These are phyloP conservation scores for Chlorencoelia australis DNA, from an alignment of 2,329 filamentous ascomycete species.

Conservation along the genomic window DNA sequence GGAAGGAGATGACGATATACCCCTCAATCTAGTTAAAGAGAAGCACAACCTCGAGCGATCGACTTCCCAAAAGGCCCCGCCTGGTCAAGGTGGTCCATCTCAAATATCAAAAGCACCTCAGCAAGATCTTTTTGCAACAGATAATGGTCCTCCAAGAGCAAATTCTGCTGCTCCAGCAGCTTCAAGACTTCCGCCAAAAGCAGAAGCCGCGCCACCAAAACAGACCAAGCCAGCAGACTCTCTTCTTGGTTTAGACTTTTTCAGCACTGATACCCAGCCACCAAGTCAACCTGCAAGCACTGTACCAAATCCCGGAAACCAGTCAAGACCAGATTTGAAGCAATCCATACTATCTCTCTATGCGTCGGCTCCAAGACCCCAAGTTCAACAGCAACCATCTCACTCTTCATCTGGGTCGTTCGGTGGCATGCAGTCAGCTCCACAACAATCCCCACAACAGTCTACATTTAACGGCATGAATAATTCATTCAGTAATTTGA, in stretches of 20 bases:
- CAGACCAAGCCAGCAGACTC: slow-evolving; percentile 71
- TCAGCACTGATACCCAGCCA: slow-evolving; percentile 60
- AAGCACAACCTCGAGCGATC: slow-evolving; percentile 53
- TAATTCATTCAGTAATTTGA: slow-evolving; percentile 69
- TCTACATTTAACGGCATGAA: slow-evolving; percentile 46
- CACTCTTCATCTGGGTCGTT: slow-evolving; percentile 55
- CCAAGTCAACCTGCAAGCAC: slow-evolving; percentile 79
- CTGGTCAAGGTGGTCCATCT: slow-evolving; percentile 23
- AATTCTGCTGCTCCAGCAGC: slow-evolving; percentile 59
- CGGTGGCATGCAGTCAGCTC: slow-evolving; percentile 47
- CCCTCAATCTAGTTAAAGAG: slow-evolving; percentile 52
- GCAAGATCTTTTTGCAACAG: slow-evolving; percentile 70
- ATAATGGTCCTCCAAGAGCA: slow-evolving; percentile 55
- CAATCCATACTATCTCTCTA: slow-evolving; percentile 96
- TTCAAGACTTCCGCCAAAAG: slow-evolving; percentile 43
- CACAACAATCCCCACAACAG: slow-evolving; percentile 35
- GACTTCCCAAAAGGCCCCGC: slow-evolving; percentile 24
- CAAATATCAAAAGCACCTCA: slow-evolving; percentile 34
- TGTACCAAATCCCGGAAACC: slow-evolving; percentile 50
- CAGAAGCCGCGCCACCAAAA: slow-evolving; percentile 55
- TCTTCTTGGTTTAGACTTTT: slow-evolving; percentile 83
- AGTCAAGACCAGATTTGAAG: slow-evolving; percentile 86
- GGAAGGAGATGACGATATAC: slow-evolving; percentile 77
- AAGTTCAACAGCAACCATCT: slow-evolving; percentile 41
- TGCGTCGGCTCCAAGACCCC: slow-evolving; percentile 71